Evolutionary conservation across 176 grass and related monocot genomes (phyloP), one percentile per base, ranked within the genome.

Genomic region (Triticum timopheevii): DNA sequence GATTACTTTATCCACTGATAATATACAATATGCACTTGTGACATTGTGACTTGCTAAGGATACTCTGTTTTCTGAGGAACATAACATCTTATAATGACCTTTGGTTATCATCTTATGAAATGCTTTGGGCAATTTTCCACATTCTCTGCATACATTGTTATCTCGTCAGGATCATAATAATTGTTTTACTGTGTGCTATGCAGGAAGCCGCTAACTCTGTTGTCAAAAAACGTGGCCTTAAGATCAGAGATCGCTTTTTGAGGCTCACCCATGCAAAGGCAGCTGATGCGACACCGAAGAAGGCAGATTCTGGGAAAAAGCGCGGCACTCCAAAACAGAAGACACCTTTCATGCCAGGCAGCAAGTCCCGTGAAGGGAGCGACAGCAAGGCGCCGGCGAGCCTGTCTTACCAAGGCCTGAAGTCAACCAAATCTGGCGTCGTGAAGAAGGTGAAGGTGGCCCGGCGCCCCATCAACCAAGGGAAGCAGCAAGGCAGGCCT

Each of bases 321-420:
- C 89, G 45, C 15, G 80, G 27, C 39, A 45, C 50, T 35, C 71
- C 77, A 42, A 83, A 65, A 80, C 87, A 65, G 2, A 90, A 85
- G 42, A 56, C 44, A 25, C 59, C 65, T 74, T 85, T 19, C 8
- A 83, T 69, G 6, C 78, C 85, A 45, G 89, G 59, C 50, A 79
- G 71, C 45, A 89, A 77, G 56, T 86, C 76, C 12, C 52, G 16
- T 11, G 80, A 69, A 73, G 31, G 91, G 59, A 59, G 87, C 30
- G 73, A 80, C 8, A 90, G 78, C 17, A 99, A 89, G 82, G 68
- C 83, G 23, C 73, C 73, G 39, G 49, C 92, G 28, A 76, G 62
- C 30, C 22, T 89, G 31, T 96, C 94, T 15, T 99, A 99, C 73
- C 97, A 99, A 84, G 97, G 97, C 25, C 13, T 90, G 52, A 94